Evolutionary conservation across 1,284 basidiomycete species (phyloP), one percentile per base, ranked within the genome.

Genomic region (Gomphus sp.): DNA sequence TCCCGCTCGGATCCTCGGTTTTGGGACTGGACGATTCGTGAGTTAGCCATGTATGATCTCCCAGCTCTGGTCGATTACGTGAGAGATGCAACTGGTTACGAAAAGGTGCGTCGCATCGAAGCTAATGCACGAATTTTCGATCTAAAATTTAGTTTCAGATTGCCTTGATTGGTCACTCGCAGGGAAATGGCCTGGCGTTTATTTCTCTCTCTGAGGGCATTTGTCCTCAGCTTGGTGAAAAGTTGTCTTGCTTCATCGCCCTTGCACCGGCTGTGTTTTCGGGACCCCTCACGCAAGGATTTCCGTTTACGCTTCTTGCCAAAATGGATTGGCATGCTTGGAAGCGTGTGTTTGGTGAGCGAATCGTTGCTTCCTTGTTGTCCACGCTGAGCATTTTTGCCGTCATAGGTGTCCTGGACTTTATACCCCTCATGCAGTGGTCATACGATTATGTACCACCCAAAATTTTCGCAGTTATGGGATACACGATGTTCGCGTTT

Each of bases 21-120:
- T 66, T 84, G 81, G 81, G 80, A 84, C 67, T 84, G 80, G 76
- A 83, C 81, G 49, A 82, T 84, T 60, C 71, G 79, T 10, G 81
- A 84, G 61, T 68, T 83, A 28, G 81, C 82, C 4, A 74, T 80
- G 69, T 82, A 83, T 67, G 82, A 84, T 65, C 66, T 84, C 14
- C 81, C 81, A 0, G 81, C 81, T 0, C 64, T 84, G 61, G 77
- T 84, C 11, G 78, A 82, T 57, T 79, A 80, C 63, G 79, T 84
- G 16, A 73, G 79, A 60, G 66, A 70, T 33, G 74, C 78, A 47
- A 81, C 80, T 0, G 79, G 80, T 0, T 80, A 80, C 67, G 76
- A 80, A 59, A 80, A 81, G 69, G 75, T 74, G 52, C 33, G 48
- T 36, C 14, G 16, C 16, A 33, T 16, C 16, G 22, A 48, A 63